A percentile compares a stretch with the other conserved stretches of the same genome.
phyloP scores from a whole-genome alignment of 2,329 filamentous ascomycete genomes.

The Fusarium ramigenum region DNA sequence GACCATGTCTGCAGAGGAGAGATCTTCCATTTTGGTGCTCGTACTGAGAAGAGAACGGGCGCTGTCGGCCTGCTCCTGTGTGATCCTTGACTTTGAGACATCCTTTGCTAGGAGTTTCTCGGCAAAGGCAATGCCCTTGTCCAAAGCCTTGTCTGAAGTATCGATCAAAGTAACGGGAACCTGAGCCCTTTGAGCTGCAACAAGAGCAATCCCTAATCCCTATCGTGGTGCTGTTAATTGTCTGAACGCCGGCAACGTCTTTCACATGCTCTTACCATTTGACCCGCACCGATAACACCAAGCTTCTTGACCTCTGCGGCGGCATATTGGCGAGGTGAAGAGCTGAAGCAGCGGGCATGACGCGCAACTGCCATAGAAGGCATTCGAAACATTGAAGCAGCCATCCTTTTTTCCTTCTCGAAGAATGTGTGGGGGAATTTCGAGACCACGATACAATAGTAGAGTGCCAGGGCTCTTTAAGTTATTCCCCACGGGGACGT shows the following conservation, averaged over 20 bases:
- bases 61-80: slow-evolving; percentile 80
- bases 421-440: not conserved
- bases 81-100: slow-evolving; percentile 86
- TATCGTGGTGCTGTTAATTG: slow-evolving; percentile 50
- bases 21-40: slow-evolving; percentile 77
- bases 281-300: slow-evolving; percentile 92
- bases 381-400: slow-evolving; percentile 51
- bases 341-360: slow-evolving; percentile 73
- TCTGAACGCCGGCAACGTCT: not conserved
- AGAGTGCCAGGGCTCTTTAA: not conserved
- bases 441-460: slow-evolving; percentile 8
- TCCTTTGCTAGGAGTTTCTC: slow-evolving; percentile 95
- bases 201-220: slow-evolving; percentile 95
- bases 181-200: slow-evolving; percentile 84
- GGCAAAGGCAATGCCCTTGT: slow-evolving; percentile 91
- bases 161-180: slow-evolving; percentile 90
- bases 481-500: slow-evolving; percentile 30
- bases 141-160: slow-evolving; percentile 81
- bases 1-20: slow-evolving; percentile 90
- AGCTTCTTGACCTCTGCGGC: slow-evolving; percentile 81
- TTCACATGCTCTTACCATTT: slow-evolving; percentile 78
- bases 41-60: slow-evolving; percentile 75
- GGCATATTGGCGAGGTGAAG: slow-evolving; percentile 66
- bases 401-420: slow-evolving; percentile 49
- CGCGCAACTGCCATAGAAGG: slow-evolving; percentile 49